A percentile compares a stretch with the other conserved stretches of the same genome.
These are phyloP conservation scores for Avena eriantha DNA, from an alignment of 176 grass and related monocot genomes.

Conservation along the genomic window DNA sequence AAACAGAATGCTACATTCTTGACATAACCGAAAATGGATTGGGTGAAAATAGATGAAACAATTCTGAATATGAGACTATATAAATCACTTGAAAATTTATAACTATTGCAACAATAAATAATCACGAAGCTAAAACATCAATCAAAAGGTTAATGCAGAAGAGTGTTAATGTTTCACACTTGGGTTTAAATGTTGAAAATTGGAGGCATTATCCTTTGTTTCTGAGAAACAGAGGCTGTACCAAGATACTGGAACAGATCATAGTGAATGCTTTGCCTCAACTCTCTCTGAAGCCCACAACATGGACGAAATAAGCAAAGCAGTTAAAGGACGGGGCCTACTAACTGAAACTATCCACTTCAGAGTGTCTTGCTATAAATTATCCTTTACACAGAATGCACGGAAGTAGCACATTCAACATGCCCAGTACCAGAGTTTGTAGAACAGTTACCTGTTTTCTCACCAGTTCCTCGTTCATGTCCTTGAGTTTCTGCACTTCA, in stretches of 20 bases:
- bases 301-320: conserved; percentile 30
- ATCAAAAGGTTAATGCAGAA: not conserved
- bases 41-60: conserved; percentile 5
- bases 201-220: not conserved
- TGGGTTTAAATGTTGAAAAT: not conserved
- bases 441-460: conserved; percentile 72
- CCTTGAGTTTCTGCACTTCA: conserved; percentile 88
- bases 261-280: conserved; percentile 2
- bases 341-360: conserved; percentile 13
- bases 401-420: conserved; percentile 18
- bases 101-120: not conserved
- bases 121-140: not conserved
- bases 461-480: conserved; percentile 62
- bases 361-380: conserved; percentile 1
- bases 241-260: not conserved
- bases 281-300: not conserved
- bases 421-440: not conserved
- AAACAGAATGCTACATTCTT: conserved; percentile 35
- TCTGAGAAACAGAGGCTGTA: not conserved
- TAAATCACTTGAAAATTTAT: conserved; percentile 15
- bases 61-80: not conserved
- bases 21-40: not conserved
- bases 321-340: not conserved
- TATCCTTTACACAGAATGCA: not conserved
- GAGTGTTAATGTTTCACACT: not conserved